Evolutionary conservation across 2,329 filamentous ascomycete genomes (phyloP), one percentile per base, ranked within the genome.

Genomic region (Colletotrichum limetticola): DNA sequence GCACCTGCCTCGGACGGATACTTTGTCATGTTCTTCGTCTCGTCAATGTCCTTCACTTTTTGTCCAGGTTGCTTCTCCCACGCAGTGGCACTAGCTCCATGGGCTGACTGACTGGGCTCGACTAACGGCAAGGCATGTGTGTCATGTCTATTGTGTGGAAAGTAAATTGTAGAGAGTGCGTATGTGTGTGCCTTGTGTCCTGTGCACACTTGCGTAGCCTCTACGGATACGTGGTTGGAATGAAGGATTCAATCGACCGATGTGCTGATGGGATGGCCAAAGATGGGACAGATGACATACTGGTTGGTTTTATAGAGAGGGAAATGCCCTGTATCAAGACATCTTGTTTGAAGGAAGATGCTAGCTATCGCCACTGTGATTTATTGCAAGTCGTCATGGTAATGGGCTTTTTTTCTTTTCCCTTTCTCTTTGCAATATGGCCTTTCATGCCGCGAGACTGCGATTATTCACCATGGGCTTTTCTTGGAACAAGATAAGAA

Each of bases 201-300:
- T 26, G 42, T 30, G 28, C 37, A 42, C 9, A 12, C 35, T 14
- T 32, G n/a, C 19, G 11, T 32, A 52, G 30, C 26, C 35, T 22
- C 37, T 62, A 56, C 37, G 5, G 37, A 42, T 19, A 42, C 32
- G 52, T 59, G 61, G 52, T 37, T 61, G 32, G 22, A 70, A 24
- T 28, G 49, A 42, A 58, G 30, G 70, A 69, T 56, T 60, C 56
- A 46, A 49, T 65, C 63, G 67, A 64, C 28, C 28, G 61, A 65
- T 52, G 32, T 42, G 30, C 42, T 60, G 46, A 73, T 71, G 55
- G 61, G 71, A 73, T 37, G 71, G 57, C 52, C 56, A 19, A 52
- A 73, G 71, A 73, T 73, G 71, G 71, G 71, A 73, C 71, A 71
- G 55, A 61, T 42, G 57, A 11, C 30, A 65, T 69, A 65, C 26